Percentiles rank a stretch among this genome's conserved stretches.
These are phyloP conservation scores for Coffea humblotiana DNA, from an alignment of 305 asterid species.

Conservation along the genomic window DNA sequence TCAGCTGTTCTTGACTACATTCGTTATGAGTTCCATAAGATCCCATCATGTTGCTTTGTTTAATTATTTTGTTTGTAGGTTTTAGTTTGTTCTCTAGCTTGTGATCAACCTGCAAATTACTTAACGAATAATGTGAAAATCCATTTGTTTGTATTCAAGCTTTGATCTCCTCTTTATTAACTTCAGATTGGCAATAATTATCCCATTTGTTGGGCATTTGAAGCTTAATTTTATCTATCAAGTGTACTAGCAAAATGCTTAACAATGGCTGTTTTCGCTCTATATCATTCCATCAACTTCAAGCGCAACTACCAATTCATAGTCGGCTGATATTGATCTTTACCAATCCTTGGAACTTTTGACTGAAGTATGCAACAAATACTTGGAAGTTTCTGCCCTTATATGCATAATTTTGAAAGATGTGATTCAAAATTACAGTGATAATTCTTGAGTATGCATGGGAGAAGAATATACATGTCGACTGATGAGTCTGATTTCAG, in stretches of 20 bases:
- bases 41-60: slow-evolving; percentile 6
- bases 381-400: not conserved
- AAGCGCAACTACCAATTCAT: not conserved
- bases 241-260: not conserved
- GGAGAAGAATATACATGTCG: not conserved
- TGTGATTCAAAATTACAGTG: not conserved
- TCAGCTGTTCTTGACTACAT: slow-evolving; percentile 3
- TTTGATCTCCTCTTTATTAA: not conserved
- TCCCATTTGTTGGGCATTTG: not conserved
- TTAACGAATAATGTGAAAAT: slow-evolving; percentile 31
- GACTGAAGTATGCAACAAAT: not conserved
- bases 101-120: slow-evolving; percentile 32
- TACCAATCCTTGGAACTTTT: not conserved
- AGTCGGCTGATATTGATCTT: no score
- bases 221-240: not conserved
- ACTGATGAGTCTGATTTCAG: slow-evolving; percentile 2
- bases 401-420: not conserved
- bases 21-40: slow-evolving; percentile 11
- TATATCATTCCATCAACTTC: not conserved
- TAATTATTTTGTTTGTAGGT: slow-evolving; percentile 3
- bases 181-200: not conserved
- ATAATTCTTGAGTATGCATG: slow-evolving; percentile 8
- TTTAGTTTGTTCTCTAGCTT: slow-evolving; percentile 9
- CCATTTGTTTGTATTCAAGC: slow-evolving; percentile 7
- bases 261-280: not conserved